These are phyloP conservation scores for Stellera chamaejasme DNA, from an alignment of 345 rosid genomes.

Conservation along the genomic window DNA sequence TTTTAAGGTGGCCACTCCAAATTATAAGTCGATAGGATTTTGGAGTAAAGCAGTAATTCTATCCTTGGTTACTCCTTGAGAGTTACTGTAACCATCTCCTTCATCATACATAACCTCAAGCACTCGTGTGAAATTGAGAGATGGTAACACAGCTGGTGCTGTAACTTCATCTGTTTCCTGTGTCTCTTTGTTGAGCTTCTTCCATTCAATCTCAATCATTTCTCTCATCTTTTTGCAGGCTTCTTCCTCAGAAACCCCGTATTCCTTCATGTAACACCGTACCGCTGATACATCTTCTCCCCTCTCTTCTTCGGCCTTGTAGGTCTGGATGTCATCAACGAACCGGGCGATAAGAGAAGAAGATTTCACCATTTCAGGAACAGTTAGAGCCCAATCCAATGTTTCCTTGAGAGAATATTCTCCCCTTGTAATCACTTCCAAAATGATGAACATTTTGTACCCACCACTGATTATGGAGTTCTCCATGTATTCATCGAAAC, in stretches of 20 bases:
- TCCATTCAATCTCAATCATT: background rate
- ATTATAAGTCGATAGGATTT: background rate
- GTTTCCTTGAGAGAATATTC: slow-evolving; percentile 7
- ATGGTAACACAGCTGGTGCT: background rate
- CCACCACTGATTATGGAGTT: slow-evolving; percentile 6
- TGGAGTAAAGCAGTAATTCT: background rate
- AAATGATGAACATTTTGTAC: slow-evolving; percentile 1
- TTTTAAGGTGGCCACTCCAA: too few species aligned
- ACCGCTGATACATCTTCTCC: slow-evolving; percentile 1
- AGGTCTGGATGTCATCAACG: slow-evolving; percentile 18
- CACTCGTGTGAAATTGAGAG: background rate
- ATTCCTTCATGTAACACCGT: slow-evolving; percentile 1
- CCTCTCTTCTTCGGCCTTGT: slow-evolving; percentile 2
- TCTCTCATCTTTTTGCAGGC: background rate
- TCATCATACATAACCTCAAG: background rate
- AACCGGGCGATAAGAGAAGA: slow-evolving; percentile 11
- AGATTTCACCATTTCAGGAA: slow-evolving; percentile 14
- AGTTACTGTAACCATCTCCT: background rate
- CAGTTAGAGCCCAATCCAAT: slow-evolving; percentile 11
- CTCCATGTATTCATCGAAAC: slow-evolving; percentile 21
- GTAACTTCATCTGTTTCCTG: background rate
- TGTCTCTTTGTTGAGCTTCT: background rate
- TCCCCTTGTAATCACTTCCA: slow-evolving; percentile 15
- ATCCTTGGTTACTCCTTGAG: background rate
- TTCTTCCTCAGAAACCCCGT: background rate